Evolutionary conservation across 2,329 filamentous ascomycete species (phyloP).

Genomic region (Colletotrichum lini): DNA sequence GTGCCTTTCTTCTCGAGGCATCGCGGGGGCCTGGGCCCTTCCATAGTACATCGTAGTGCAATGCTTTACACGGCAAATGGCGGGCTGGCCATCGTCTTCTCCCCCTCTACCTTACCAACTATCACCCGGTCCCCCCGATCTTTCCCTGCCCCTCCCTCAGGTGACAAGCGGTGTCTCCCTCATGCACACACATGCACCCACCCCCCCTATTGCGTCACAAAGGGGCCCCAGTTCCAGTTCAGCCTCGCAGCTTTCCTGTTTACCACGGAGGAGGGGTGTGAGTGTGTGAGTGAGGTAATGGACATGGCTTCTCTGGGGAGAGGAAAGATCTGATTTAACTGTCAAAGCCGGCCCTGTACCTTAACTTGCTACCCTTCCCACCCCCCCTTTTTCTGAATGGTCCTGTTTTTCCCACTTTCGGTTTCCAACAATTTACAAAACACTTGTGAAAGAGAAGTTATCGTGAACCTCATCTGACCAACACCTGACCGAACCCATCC

Average conservation of each 20-base stretch:
- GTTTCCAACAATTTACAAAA: background rate
- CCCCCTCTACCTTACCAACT: background rate
- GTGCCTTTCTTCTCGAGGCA: background rate
- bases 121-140: constrained; percentile 9
- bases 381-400: background rate
- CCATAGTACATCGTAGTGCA: no score
- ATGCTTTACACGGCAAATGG: no score
- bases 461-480: background rate
- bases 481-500: background rate
- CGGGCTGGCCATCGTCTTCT: no score
- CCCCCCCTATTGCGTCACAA: constrained; percentile 38
- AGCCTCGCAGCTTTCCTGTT: constrained; percentile 16
- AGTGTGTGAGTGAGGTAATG: constrained; percentile 36
- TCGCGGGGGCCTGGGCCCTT: background rate
- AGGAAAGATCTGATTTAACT: background rate
- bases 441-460: background rate
- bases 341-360: background rate
- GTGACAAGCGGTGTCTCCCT: constrained; percentile 3
- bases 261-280: background rate
- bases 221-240: constrained; percentile 11
- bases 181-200: constrained; percentile 1
- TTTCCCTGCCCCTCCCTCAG: background rate
- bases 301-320: background rate
- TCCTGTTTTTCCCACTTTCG: background rate
- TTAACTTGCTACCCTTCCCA: background rate